Percentiles rank a stretch among this genome's conserved stretches.
phyloP scores from a whole-genome alignment of 2,329 filamentous ascomycete genomes.

The Alternaria burnsii region DNA sequence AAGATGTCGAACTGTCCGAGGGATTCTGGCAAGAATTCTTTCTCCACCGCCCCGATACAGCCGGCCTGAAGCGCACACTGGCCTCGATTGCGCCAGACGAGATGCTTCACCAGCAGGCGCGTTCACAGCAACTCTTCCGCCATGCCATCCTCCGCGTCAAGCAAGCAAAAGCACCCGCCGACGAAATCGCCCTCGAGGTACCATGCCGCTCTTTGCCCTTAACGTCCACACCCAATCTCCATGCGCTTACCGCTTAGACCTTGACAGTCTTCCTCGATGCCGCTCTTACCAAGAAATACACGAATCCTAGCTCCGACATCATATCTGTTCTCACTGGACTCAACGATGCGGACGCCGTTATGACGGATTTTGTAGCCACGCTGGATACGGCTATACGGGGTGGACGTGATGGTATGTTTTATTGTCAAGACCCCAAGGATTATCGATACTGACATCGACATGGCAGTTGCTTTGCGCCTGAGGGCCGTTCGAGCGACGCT shows the following conservation, averaged over 20 bases:
- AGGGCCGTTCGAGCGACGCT: conserved; percentile 84
- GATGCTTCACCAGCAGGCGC: conserved; percentile 75
- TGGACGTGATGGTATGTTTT: conserved; percentile 71
- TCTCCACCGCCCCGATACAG: conserved; percentile 80
- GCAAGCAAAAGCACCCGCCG: conserved; percentile 65
- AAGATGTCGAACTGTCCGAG: conserved; percentile 76
- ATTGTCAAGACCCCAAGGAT: neutral
- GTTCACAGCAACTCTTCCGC: conserved; percentile 80
- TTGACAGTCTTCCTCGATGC: conserved; percentile 86
- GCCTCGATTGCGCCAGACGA: conserved; percentile 76
- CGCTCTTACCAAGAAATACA: conserved; percentile 87
- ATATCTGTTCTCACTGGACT: conserved; percentile 89
- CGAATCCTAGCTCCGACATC: conserved; percentile 93
- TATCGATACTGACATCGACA: conserved; percentile 14
- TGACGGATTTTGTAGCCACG: conserved; percentile 85
- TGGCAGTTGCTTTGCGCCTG: conserved; percentile 74
- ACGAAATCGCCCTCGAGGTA: conserved; percentile 88
- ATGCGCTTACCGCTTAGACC: conserved; percentile 70
- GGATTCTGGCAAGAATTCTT: conserved; percentile 98
- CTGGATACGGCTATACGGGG: conserved; percentile 85
- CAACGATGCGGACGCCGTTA: conserved; percentile 84
- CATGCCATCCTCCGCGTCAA: conserved; percentile 76
- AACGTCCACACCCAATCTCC: conserved; percentile 2
- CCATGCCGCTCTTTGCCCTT: conserved; percentile 38
- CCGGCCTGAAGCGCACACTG: conserved; percentile 73